Conservation (phyloP, 208 protist genomes). For the Leishmania arabica region DNA sequence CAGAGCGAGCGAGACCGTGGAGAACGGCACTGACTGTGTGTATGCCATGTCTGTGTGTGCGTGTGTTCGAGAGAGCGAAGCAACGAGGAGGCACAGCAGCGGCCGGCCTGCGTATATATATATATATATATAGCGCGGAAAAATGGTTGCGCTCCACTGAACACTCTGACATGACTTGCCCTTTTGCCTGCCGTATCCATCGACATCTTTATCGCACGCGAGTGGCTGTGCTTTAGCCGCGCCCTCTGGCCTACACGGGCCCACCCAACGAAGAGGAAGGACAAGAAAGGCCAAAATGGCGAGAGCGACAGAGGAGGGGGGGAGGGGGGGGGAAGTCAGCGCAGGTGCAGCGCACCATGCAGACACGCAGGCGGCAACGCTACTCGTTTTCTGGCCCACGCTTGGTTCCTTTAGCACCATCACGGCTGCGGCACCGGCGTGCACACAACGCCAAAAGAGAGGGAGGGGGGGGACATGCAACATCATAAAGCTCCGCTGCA, state of each 20-base stretch:
- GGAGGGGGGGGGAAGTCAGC: not conserved
- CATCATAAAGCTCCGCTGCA: not conserved
- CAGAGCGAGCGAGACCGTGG: not conserved
- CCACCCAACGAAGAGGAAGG: not conserved
- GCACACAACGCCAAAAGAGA: not conserved
- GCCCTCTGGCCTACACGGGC: not conserved
- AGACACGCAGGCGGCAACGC: not conserved
- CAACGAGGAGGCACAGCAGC: not conserved
- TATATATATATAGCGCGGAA: no score
- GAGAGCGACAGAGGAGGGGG: not conserved
- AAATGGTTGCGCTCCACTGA: not conserved
- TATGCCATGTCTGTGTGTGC: not conserved
- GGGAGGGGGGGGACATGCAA: no score
- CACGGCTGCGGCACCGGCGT: not conserved
- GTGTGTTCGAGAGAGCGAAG: not conserved
- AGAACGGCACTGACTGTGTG: not conserved
- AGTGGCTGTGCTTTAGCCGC: not conserved
- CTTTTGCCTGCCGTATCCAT: not conserved
- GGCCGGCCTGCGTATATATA: not conserved
- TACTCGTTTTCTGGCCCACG: not conserved
- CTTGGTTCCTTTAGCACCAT: not conserved
- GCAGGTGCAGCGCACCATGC: not conserved
- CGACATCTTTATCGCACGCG: not conserved
- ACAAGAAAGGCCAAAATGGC: not conserved
- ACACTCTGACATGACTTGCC: not conserved